Evolutionary conservation across 1,139 yeast species (phyloP).

Genomic region (Nematodospora anomalae): DNA sequence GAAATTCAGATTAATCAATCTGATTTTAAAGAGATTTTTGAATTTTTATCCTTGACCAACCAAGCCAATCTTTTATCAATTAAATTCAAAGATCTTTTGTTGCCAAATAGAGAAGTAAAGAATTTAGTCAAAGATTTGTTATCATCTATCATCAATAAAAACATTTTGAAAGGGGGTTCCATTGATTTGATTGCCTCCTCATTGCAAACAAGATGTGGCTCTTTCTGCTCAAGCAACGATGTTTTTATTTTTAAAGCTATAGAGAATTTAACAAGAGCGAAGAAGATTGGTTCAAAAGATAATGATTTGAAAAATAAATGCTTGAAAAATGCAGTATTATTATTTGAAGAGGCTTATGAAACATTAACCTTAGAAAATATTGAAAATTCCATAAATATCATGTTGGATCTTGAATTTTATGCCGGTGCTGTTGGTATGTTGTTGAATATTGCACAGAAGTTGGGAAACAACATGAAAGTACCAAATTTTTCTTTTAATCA

Average conservation of each 20-base stretch:
- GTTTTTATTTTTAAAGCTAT: slow-evolving; percentile 92
- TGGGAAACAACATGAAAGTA: slow-evolving; percentile 40
- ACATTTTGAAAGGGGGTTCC: slow-evolving; percentile 87
- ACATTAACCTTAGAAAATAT: slow-evolving; percentile 77
- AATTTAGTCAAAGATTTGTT: slow-evolving; percentile 81
- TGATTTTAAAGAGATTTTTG: slow-evolving; percentile 62
- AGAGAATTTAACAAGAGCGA: slow-evolving; percentile 87
- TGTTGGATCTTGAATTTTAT: slow-evolving; percentile 74
- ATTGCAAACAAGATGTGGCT: slow-evolving; percentile 89
- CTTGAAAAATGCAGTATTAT: slow-evolving; percentile 68
- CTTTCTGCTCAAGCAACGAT: slow-evolving; percentile 92
- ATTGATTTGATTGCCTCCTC: slow-evolving; percentile 88
- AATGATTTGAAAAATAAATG: slow-evolving; percentile 69
- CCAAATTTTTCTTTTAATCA: slow-evolving; percentile 9
- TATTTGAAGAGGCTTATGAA: slow-evolving; percentile 80
- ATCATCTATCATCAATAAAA: slow-evolving; percentile 84
- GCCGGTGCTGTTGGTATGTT: slow-evolving; percentile 87
- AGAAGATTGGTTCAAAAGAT: slow-evolving; percentile 68
- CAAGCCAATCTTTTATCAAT: slow-evolving; percentile 69
- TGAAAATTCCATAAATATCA: slow-evolving; percentile 75
- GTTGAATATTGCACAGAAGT: slow-evolving; percentile 69
- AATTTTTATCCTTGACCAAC: slow-evolving; percentile 61
- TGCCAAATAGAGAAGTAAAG: slow-evolving; percentile 61
- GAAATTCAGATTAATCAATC: slow-evolving; percentile 56
- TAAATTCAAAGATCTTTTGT: slow-evolving; percentile 73